These are phyloP conservation scores for Trichoderma sp. DNA, from an alignment of 2,329 filamentous ascomycete genomes.

Conservation along the genomic window DNA sequence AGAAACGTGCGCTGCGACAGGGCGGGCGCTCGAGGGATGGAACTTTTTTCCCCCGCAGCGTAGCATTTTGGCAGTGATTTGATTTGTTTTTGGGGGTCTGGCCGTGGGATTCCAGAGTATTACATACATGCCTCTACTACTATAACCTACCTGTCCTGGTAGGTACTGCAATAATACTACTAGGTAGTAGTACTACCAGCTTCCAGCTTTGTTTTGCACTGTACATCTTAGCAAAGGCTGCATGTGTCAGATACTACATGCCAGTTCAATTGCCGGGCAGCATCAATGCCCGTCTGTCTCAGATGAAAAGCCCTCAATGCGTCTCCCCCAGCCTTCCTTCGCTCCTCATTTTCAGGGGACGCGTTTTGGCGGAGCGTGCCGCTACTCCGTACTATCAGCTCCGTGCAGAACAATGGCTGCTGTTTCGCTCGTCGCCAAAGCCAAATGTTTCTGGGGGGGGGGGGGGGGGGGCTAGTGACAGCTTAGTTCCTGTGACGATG, in stretches of 20 bases:
- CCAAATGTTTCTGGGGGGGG: slow-evolving; percentile 15
- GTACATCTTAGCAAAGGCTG: not conserved
- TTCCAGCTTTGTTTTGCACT: not conserved
- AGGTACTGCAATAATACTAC: too few relatives aligned
- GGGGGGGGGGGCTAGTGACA: not conserved
- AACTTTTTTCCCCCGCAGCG: not conserved
- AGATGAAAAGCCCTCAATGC: not conserved
- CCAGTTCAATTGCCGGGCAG: not conserved
- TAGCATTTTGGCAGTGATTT: not conserved
- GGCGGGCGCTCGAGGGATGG: not conserved
- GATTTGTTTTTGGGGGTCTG: not conserved
- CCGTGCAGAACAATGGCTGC: not conserved
- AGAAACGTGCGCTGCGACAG: not conserved
- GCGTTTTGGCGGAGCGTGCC: not conserved
- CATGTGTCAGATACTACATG: not conserved
- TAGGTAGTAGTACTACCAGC: too few relatives aligned
- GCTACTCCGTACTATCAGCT: not conserved
- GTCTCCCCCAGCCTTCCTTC: not conserved
- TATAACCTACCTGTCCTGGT: not conserved
- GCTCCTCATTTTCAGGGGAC: not conserved
- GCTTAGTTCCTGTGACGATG: not conserved
- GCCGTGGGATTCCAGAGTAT: not conserved
- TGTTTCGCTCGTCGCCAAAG: slow-evolving; percentile 12
- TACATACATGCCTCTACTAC: too few relatives aligned
- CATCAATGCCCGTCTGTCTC: not conserved